Conservation (phyloP, 306 rosid genomes). For the Lupinus albus region DNA sequence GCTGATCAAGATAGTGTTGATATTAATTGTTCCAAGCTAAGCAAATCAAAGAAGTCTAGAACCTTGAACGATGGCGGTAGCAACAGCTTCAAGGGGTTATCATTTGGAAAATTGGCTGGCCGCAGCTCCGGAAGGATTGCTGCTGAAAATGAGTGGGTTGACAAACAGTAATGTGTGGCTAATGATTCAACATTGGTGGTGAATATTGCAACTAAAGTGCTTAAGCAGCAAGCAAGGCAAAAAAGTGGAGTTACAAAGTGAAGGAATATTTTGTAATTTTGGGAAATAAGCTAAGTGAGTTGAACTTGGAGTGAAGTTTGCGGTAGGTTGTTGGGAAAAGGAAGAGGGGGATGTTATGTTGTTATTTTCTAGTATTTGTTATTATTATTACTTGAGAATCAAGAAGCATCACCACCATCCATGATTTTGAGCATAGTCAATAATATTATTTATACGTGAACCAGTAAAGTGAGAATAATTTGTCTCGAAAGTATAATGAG, state of each 20-base stretch:
- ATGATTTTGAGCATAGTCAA: slow-evolving; percentile 50
- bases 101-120: slow-evolving; percentile 69
- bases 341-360: slow-evolving; percentile 46
- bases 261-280: slow-evolving; percentile 54
- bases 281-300: slow-evolving; percentile 59
- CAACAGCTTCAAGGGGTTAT: slow-evolving; percentile 81
- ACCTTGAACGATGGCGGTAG: slow-evolving; percentile 71
- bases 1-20: slow-evolving; percentile 53
- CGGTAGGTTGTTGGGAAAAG: slow-evolving; percentile 42
- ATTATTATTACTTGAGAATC: slow-evolving; percentile 56
- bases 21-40: slow-evolving; percentile 51
- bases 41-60: slow-evolving; percentile 62
- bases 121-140: slow-evolving; percentile 73
- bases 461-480: slow-evolving; percentile 31
- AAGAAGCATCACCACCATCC: slow-evolving; percentile 42
- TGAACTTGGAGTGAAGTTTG: slow-evolving; percentile 38
- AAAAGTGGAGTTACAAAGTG: slow-evolving; percentile 34
- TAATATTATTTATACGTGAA: slow-evolving; percentile 19
- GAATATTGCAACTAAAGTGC: slow-evolving; percentile 34
- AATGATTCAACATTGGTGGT: slow-evolving; percentile 39
- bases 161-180: slow-evolving; percentile 53
- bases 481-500: slow-evolving; percentile 36
- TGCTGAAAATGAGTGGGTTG: slow-evolving; percentile 64
- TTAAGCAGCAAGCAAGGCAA: slow-evolving; percentile 34
- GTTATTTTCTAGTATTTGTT: slow-evolving; percentile 35